Evolutionary conservation across 331 rosid species (phyloP).

Genomic region (Quercus tomentella): DNA sequence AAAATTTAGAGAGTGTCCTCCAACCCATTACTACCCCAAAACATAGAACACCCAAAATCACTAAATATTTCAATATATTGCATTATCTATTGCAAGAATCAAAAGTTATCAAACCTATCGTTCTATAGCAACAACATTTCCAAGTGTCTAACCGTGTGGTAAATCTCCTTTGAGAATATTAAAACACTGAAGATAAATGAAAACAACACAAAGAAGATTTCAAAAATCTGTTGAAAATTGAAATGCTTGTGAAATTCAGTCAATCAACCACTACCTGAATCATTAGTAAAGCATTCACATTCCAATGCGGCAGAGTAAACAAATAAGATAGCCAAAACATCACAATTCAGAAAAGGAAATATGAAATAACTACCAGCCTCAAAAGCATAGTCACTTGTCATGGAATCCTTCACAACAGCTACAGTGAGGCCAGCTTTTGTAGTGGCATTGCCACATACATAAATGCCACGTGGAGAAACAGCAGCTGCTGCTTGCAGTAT

Average conservation of each 20-base stretch:
- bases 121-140: background rate
- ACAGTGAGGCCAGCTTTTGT: slow-evolving; percentile 94
- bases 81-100: background rate
- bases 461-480: slow-evolving; percentile 90
- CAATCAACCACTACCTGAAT: background rate
- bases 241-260: background rate
- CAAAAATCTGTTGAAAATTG: background rate
- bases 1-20: background rate
- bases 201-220: background rate
- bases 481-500: slow-evolving; percentile 94
- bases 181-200: background rate
- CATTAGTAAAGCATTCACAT: background rate
- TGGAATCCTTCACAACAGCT: slow-evolving; percentile 88
- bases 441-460: slow-evolving; percentile 95
- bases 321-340: slow-evolving; percentile 10
- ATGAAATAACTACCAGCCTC: slow-evolving; percentile 65
- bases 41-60: background rate
- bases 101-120: background rate
- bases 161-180: background rate
- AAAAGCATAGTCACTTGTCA: slow-evolving; percentile 87
- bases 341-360: slow-evolving; percentile 12
- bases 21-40: background rate
- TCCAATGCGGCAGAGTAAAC: background rate
- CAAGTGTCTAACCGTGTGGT: background rate
- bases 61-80: background rate